Conservation (phyloP, 2,329 filamentous ascomycete species). For the Pyricularia sp. region DNA sequence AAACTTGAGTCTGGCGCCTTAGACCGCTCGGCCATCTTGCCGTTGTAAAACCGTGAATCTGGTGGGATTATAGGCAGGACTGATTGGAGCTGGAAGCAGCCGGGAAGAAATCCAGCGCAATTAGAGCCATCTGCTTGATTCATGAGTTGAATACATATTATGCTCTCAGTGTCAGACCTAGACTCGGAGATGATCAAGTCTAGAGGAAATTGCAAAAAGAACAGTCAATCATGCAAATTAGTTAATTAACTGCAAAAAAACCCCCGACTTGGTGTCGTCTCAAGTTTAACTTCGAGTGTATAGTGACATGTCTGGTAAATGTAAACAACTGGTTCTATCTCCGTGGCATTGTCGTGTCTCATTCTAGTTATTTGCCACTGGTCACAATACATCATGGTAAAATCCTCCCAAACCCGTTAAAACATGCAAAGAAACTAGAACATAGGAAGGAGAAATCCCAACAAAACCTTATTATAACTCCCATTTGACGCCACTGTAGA, state of each 20-base stretch:
- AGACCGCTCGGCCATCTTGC: slow-evolving; percentile 1
- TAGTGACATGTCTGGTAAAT: neutral
- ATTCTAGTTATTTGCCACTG: neutral
- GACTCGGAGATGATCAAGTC: too few species aligned
- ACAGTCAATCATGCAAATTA: neutral
- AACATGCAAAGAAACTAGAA: neutral
- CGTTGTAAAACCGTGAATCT: neutral
- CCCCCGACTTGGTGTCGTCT: neutral
- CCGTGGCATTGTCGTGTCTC: neutral
- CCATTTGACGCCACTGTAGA: neutral
- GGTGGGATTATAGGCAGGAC: neutral
- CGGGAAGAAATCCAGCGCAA: too few species aligned
- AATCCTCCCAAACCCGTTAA: neutral
- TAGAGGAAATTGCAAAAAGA: too few species aligned
- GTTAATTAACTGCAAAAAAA: neutral
- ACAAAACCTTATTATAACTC: neutral
- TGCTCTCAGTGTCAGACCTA: too few species aligned
- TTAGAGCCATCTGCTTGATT: too few species aligned
- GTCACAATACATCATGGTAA: neutral
- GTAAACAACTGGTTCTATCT: neutral
- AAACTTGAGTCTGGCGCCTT: slow-evolving; percentile 1
- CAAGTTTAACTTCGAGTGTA: neutral
- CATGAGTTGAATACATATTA: too few species aligned
- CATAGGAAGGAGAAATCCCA: neutral
- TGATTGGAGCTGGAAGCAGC: too few species aligned